Base-by-base conservation (phyloP, 2,329 filamentous ascomycete species). In the Graphilbum fragrans region DNA sequence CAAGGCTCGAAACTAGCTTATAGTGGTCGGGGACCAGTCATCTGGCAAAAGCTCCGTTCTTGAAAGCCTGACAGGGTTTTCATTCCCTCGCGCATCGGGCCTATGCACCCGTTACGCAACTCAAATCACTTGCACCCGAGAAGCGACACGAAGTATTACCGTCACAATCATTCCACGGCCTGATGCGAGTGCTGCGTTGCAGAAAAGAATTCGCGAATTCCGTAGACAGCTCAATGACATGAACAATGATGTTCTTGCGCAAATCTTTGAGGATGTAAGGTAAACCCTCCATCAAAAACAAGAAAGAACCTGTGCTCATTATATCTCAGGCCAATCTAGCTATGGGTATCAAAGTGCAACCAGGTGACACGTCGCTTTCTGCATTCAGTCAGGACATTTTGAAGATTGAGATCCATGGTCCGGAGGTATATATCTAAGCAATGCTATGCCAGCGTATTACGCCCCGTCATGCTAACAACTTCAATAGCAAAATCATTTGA, bases 41-140 rank as follows among this genome's bases (percentile, higher is more conserved):
- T 82, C 78, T 51, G 81, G 80, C 57, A 85, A 85, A 68, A 82
- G 77, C 63, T 83, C 79, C 5, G 77, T 84, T 41, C 59, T 85
- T 47, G 80, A 85, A 56, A 84, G 49, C 35, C 37, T 57, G n/a
- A 56, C 49, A 2, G 53, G 52, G 3, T 50, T 58, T 29, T 47
- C 51, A 1, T 58, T 58, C 17, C 52, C 51, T 0, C 44, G 49
- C 2, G 52, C 44, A 3, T 45, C 40, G 5, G 42, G 39, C 0
- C 47, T 53, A 3, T 54, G 53, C 39, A 56, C 55, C 9, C 51
- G 53, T 8, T 52, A 53, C 37, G 51, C 50, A 0, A 57, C 54
- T 2, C 50, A 55, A 35, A 49, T 49, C 27, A 45, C 44, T 7
- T 59, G 54, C 41, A 48, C 52, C 4, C 54, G 58, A 16, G 55